Base-by-base conservation (phyloP, 2,329 filamentous ascomycete genomes). In the Cytospora leucostoma region DNA sequence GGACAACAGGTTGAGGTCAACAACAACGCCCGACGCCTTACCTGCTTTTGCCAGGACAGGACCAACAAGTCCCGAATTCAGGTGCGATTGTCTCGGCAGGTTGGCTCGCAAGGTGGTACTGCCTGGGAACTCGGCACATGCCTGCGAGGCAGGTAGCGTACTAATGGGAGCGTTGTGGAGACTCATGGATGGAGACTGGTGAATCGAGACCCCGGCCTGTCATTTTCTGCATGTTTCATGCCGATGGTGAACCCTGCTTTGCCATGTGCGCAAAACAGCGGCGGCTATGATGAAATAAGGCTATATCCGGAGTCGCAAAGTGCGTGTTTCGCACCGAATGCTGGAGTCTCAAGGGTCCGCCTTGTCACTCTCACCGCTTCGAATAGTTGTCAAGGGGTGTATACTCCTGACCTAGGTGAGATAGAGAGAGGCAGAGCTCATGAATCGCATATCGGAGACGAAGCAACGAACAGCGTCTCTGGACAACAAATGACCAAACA, bases 251-350 rank as follows among this genome's bases (percentile, higher is more conserved):
- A 65, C 64, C 64, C 61, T 65, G 64, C 57, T 38, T 53, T 61
- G 64, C 61, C 64, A 64, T 65, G 64, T 65, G 64, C 64, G 64
- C 61, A 51, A 64, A 60, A 64, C 64, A 64, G 64, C 64, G 64
- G 64, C 64, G 61, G 33, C 44, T 56, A 62, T 62, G 59, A 57
- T 49, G 49, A 38, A 55, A 44, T 49, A 49, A 61, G 59, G 59
- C 50, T 37, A 34, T 54, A 57, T 53, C 54, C 56, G 34, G 51
- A 53, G 49, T 59, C 50, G 52, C 35, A 15, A 38, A 4, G 49
- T 47, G 38, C 49, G 40, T 44, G 62, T 56, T 61, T 61, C 51
- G 59, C 51, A 61, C 51, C 59, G 54, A 35, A 7, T 19, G 59
- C 49, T 33, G 37, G 37, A 55, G 50, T 40, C 59, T 57, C 34